Conservation (phyloP, 257 asterid genomes). For the Phtheirospermum japonicum region DNA sequence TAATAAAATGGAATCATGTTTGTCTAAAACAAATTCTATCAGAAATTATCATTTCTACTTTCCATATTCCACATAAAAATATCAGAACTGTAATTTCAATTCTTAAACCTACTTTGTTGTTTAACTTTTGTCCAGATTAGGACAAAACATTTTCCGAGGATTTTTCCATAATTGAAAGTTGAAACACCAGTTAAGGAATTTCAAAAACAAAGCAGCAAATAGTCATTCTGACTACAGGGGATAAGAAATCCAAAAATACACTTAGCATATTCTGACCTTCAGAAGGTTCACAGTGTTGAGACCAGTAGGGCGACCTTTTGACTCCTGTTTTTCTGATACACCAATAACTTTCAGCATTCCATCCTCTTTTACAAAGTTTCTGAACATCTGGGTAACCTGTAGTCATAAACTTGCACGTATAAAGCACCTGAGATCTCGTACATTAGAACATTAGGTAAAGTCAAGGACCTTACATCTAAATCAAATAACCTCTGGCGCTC, state of each 20-base stretch:
- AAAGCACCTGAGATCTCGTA: slow-evolving; percentile 21
- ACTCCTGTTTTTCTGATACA: slow-evolving; percentile 69
- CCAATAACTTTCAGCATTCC: slow-evolving; percentile 55
- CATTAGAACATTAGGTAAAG: slow-evolving; percentile 3
- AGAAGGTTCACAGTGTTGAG: slow-evolving; percentile 92
- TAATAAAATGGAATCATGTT: neutral
- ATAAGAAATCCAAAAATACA: slow-evolving; percentile 17
- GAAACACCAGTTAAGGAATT: slow-evolving; percentile 13
- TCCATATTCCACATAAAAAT: neutral
- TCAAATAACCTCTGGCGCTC: slow-evolving; percentile 79
- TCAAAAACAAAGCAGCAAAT: slow-evolving; percentile 11
- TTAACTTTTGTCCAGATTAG: neutral
- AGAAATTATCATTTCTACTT: neutral
- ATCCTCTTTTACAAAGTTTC: slow-evolving; percentile 53
- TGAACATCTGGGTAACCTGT: slow-evolving; percentile 74
- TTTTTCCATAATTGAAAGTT: neutral
- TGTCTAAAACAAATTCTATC: neutral
- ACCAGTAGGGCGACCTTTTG: slow-evolving; percentile 79
- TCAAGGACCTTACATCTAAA: slow-evolving; percentile 56
- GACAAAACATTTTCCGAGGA: slow-evolving; percentile 10
- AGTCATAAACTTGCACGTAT: slow-evolving; percentile 26
- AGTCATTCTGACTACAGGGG: neutral
- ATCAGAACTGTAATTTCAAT: neutral
- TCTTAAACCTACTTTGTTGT: neutral
- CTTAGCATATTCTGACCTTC: slow-evolving; percentile 49